A percentile compares a stretch with the other conserved stretches of the same genome.
phyloP scores from a whole-genome alignment of 768 basidiomycete genomes.

The Mycena rebaudengoi region DNA sequence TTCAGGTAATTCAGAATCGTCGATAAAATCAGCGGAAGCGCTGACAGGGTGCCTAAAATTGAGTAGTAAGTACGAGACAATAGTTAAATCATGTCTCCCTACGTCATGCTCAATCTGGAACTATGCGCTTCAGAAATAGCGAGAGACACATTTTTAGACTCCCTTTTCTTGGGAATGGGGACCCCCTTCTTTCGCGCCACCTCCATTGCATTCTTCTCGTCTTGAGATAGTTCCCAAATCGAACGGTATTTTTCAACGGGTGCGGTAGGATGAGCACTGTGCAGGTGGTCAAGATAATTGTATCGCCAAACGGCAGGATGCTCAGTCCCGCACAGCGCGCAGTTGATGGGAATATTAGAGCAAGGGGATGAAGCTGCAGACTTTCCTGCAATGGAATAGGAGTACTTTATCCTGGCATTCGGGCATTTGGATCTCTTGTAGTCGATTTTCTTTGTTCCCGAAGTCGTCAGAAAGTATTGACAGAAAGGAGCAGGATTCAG shows the following conservation, averaged over 20 bases:
- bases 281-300: neutral
- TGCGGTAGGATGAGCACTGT: neutral
- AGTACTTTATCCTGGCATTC: neutral
- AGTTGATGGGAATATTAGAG: neutral
- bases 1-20: neutral
- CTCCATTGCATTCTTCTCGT: neutral
- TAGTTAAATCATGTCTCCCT: neutral
- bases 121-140: neutral
- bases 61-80: neutral
- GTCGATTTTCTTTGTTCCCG: neutral
- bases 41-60: too few species aligned
- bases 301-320: neutral
- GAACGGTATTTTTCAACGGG: neutral
- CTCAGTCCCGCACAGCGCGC: neutral
- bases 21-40: neutral
- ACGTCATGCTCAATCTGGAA: slow-evolving; percentile 5
- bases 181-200: neutral
- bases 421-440: neutral
- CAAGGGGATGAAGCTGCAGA: neutral
- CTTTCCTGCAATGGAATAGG: neutral
- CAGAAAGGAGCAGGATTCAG: neutral
- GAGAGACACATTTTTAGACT: neutral
- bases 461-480: neutral
- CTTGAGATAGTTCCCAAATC: neutral
- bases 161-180: neutral